These are phyloP conservation scores for Keithomyces neogunnii DNA, from an alignment of 2,329 filamentous ascomycete genomes.

Conservation along the genomic window DNA sequence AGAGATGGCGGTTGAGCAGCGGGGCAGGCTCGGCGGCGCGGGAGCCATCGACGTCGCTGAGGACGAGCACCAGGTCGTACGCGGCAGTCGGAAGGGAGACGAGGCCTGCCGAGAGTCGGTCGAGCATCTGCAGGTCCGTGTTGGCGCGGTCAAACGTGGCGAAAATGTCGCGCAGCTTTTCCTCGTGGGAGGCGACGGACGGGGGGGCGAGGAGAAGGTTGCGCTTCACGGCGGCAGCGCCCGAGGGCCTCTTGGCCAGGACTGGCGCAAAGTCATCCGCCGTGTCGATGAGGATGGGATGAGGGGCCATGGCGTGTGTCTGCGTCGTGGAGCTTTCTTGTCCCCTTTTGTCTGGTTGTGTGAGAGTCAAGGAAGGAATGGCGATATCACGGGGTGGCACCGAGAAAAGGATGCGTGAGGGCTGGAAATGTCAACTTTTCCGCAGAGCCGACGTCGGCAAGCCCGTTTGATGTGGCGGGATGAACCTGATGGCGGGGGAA, in stretches of 20 bases:
- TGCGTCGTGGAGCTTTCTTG: neutral
- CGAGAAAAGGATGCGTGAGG: neutral
- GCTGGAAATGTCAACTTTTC: neutral
- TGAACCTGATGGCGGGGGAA: neutral
- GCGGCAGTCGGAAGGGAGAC: constrained; percentile 66
- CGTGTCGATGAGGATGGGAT: constrained; percentile 45
- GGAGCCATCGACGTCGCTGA: constrained; percentile 67
- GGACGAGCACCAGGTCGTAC: constrained; percentile 78
- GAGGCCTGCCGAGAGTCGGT: constrained; percentile 76
- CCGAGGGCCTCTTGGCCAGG: constrained; percentile 12
- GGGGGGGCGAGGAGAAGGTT: constrained; percentile 85
- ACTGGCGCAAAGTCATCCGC: constrained; percentile 42
- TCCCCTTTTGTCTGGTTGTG: neutral
- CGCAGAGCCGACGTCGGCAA: constrained; percentile 3
- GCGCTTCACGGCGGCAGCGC: constrained; percentile 32
- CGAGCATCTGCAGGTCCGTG: constrained; percentile 95
- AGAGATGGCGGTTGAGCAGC: constrained; percentile 59
- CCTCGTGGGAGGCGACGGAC: constrained; percentile 78
- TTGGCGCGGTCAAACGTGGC: constrained; percentile 62
- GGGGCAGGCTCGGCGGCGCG: constrained; percentile 51
- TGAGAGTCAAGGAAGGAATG: neutral
- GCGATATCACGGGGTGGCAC: neutral
- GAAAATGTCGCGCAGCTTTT: constrained; percentile 64
- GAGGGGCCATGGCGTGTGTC: constrained; percentile 36
- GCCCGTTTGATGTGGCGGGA: neutral